phyloP scores from a whole-genome alignment of 306 rosid species.

The Mucuna pruriens region DNA sequence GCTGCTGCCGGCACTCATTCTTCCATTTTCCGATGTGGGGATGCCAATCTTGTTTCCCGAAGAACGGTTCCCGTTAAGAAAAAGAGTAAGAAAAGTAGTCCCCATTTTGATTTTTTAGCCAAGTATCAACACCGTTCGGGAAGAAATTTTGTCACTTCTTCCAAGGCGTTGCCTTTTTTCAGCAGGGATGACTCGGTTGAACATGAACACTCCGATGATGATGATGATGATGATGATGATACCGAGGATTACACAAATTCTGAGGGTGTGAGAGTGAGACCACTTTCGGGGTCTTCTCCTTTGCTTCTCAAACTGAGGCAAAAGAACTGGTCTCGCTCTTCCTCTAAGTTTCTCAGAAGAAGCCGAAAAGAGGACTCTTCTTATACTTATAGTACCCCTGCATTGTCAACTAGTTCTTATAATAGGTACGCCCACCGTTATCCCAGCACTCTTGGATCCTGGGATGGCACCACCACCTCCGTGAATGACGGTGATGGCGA shows the following conservation, averaged over 20 bases:
- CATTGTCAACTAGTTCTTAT: conserved; percentile 88
- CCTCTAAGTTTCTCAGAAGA: conserved; percentile 57
- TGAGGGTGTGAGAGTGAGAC: conserved; percentile 63
- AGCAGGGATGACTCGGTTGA: conserved; percentile 65
- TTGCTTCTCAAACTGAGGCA: conserved; percentile 67
- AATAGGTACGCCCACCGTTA: conserved; percentile 61
- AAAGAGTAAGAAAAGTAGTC: conserved; percentile 54
- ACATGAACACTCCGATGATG: conserved; percentile 75
- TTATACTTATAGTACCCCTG: conserved; percentile 90
- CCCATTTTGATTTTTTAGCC: conserved; percentile 55
- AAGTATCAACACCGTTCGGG: conserved; percentile 47
- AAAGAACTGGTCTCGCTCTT: conserved; percentile 66
- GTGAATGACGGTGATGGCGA: conserved; percentile 68
- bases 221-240: too few relatives aligned
- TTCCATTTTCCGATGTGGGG: conserved; percentile 55
- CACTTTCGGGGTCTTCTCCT: conserved; percentile 65
- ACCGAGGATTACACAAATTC: conserved; percentile 71
- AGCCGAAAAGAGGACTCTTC: conserved; percentile 79
- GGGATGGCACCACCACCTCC: conserved; percentile 89
- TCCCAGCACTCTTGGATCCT: conserved; percentile 90
- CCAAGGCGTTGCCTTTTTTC: conserved; percentile 47
- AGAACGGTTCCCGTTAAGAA: conserved; percentile 46
- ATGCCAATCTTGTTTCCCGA: conserved; percentile 60
- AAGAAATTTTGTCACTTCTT: conserved; percentile 39
- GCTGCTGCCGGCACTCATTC: conserved; percentile 45